A percentile compares a stretch with the other conserved stretches of the same genome.
These are phyloP conservation scores for Saturnispora diversa DNA, from an alignment of 805 yeast species.

Conservation along the genomic window DNA sequence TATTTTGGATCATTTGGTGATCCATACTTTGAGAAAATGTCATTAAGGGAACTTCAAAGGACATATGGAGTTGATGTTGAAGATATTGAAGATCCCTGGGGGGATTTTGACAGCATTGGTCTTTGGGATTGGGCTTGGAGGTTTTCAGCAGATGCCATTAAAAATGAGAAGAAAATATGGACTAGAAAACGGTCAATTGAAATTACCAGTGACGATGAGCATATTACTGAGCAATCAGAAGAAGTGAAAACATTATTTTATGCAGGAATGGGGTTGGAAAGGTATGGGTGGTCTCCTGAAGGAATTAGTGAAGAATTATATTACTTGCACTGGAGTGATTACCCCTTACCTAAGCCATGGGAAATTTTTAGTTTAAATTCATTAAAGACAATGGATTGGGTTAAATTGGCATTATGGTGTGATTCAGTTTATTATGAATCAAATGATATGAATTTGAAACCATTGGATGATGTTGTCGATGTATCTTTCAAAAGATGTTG, in stretches of 20 bases:
- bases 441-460: not conserved
- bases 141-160: no score
- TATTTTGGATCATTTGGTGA: conserved; percentile 28
- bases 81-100: conserved; percentile 13
- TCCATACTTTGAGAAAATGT: conserved; percentile 11
- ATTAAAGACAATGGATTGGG: not conserved
- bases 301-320: conserved; percentile 27
- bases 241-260: conserved; percentile 2
- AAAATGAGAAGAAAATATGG: no score
- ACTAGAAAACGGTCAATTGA: no score
- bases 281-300: conserved; percentile 32
- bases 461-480: conserved; percentile 12
- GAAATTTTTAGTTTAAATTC: conserved; percentile 14
- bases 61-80: conserved; percentile 1
- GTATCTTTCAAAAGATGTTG: conserved; percentile 13
- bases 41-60: conserved; percentile 7
- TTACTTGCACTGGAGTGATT: conserved; percentile 56
- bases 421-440: conserved; percentile 7
- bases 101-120: conserved; percentile 9
- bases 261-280: conserved; percentile 13
- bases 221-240: not conserved
- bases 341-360: conserved; percentile 67
- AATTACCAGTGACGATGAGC: not conserved
- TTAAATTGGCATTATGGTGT: conserved; percentile 1
- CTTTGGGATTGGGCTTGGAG: conserved; percentile 19